A percentile compares a stretch with the other conserved stretches of the same genome.
Evolutionary conservation across 2,329 filamentous ascomycete species (phyloP).

Genomic region (Plenodomus biglobosus): DNA sequence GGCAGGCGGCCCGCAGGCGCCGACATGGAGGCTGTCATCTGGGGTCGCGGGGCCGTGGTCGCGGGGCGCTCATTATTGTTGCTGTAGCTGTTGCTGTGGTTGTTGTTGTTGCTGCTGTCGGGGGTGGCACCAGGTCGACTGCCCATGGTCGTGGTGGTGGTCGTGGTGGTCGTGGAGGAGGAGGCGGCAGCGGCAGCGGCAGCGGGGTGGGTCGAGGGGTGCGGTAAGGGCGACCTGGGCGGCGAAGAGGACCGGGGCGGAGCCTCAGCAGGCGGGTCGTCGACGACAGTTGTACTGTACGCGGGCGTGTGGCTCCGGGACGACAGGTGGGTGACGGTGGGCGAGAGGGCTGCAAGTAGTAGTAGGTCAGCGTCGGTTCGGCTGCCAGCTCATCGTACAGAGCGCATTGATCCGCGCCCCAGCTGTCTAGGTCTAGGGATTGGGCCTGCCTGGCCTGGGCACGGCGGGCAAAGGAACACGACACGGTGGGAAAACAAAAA

Average conservation of each 20-base stretch:
- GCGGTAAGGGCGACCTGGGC: slow-evolving; percentile 49
- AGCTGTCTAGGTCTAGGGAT: slow-evolving; percentile 39
- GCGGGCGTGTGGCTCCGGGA: slow-evolving; percentile 61
- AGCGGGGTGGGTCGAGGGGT: slow-evolving; percentile 22
- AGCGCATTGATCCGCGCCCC: slow-evolving; percentile 34
- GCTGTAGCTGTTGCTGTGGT: no score
- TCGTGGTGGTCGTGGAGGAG: slow-evolving; percentile 28
- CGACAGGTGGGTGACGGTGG: slow-evolving; percentile 53
- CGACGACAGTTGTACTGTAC: slow-evolving; percentile 49
- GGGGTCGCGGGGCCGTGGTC: slow-evolving; percentile 28
- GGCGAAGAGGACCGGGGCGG: slow-evolving; percentile 58
- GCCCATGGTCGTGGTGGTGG: slow-evolving; percentile 36
- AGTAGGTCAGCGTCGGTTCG: slow-evolving; percentile 36
- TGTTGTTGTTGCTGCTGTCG: slow-evolving; percentile 23
- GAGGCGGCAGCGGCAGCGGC: slow-evolving; percentile 34
- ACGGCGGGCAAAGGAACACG: slow-evolving; percentile 2
- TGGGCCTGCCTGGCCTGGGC: slow-evolving; percentile 8
- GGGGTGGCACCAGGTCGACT: slow-evolving; percentile 39
- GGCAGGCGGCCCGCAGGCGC: slow-evolving; percentile 51
- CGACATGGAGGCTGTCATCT: slow-evolving; percentile 49
- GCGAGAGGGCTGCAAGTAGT: slow-evolving; percentile 53
- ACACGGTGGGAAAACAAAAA: slow-evolving; percentile 8
- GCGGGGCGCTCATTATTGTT: slow-evolving; percentile 11
- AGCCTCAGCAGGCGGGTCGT: slow-evolving; percentile 55
- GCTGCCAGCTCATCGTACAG: slow-evolving; percentile 47